phyloP scores from a whole-genome alignment of 305 asterid genomes.

The Solanum hybrid region DNA sequence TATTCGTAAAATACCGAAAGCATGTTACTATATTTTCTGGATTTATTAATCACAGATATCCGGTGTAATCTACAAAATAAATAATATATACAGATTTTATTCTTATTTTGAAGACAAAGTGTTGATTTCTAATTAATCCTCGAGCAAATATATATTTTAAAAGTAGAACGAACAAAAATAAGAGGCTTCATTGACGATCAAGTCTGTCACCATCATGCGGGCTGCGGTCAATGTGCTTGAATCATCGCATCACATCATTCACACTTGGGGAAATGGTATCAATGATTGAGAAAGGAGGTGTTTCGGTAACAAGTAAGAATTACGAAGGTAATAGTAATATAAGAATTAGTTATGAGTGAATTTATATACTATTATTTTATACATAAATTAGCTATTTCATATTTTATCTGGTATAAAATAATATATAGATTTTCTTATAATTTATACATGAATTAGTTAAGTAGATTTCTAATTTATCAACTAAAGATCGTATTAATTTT shows the following conservation, averaged over 20 bases:
- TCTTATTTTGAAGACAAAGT: rapidly evolving
- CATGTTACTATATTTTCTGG: background rate
- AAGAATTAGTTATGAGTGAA: too few relatives aligned
- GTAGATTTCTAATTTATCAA: background rate
- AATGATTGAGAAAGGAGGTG: background rate
- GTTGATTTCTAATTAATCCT: background rate
- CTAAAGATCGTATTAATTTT: too few relatives aligned
- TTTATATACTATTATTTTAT: too few relatives aligned
- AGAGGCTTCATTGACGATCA: background rate
- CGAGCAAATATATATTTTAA: background rate
- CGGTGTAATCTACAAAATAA: background rate
- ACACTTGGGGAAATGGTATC: background rate
- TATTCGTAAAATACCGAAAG: background rate
- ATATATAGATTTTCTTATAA: too few relatives aligned
- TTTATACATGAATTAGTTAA: background rate
- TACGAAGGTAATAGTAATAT: too few relatives aligned
- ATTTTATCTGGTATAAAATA: too few relatives aligned
- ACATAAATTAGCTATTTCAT: too few relatives aligned
- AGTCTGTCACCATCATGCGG: background rate
- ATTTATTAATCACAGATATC: too few relatives aligned
- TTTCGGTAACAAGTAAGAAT: too few relatives aligned
- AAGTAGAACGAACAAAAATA: background rate
- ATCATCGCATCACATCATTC: background rate
- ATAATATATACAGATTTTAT: too few relatives aligned
- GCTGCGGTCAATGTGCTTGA: background rate